These are phyloP conservation scores for Petunia secreta DNA, from an alignment of 257 asterid species.

Conservation along the genomic window DNA sequence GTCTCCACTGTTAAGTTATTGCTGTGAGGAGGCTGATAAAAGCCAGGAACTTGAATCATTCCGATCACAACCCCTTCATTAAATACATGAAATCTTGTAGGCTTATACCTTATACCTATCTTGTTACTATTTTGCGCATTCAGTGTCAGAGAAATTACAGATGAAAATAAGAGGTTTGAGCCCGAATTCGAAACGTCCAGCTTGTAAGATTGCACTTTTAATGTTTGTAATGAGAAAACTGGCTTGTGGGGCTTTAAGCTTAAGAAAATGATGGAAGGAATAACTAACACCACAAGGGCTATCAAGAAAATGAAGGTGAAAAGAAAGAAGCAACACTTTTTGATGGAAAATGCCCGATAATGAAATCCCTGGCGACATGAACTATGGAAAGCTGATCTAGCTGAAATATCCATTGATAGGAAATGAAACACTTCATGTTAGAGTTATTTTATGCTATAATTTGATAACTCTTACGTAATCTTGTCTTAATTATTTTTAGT, in stretches of 20 bases:
- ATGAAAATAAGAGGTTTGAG: conserved; percentile 48
- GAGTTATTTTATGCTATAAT: conserved; percentile 30
- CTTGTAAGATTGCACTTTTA: conserved; percentile 51
- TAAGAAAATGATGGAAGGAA: conserved; percentile 36
- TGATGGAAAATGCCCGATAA: conserved; percentile 35
- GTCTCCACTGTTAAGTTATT: conserved; percentile 51
- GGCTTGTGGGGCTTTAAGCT: conserved; percentile 63
- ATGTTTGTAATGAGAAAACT: conserved; percentile 48
- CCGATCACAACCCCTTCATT: conserved; percentile 63
- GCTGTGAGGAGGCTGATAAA: conserved; percentile 71
- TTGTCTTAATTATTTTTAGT: neutral
- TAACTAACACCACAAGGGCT: conserved; percentile 37
- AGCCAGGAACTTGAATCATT: conserved; percentile 53
- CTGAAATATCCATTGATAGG: conserved; percentile 25
- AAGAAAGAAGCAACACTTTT: conserved; percentile 42
- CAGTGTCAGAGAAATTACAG: conserved; percentile 44
- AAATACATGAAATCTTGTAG: conserved; percentile 51
- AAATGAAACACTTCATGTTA: conserved; percentile 20
- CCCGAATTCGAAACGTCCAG: conserved; percentile 35
- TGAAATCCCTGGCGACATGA: neutral
- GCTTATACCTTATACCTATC: conserved; percentile 52
- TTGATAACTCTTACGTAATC: conserved; percentile 7
- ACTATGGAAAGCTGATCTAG: neutral
- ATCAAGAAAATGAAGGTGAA: conserved; percentile 39
- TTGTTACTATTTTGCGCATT: conserved; percentile 60